A percentile compares a stretch with the other conserved stretches of the same genome.
These are phyloP conservation scores for Mucor plumbeus DNA, from an alignment of 371 early-diverging fungal species.

Conservation along the genomic window DNA sequence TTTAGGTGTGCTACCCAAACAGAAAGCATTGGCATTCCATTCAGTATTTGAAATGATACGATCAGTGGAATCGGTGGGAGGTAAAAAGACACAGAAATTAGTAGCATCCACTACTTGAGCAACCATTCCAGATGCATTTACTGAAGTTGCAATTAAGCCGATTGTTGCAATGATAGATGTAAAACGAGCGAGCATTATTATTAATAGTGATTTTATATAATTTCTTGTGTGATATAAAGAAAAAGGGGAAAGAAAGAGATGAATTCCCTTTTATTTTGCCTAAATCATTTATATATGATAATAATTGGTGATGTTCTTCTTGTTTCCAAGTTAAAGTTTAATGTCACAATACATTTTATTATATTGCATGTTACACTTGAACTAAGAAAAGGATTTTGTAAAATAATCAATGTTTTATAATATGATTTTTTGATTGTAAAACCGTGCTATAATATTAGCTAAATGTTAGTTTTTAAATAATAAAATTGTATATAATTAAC, in stretches of 20 bases:
- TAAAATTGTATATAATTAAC: neutral
- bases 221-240: neutral
- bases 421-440: neutral
- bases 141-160: constrained; percentile 10
- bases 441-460: no score
- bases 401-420: neutral
- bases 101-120: constrained; percentile 47
- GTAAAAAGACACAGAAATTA: constrained; percentile 61
- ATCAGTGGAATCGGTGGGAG: constrained; percentile 45
- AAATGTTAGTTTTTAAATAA: no score
- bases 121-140: constrained; percentile 31
- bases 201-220: neutral
- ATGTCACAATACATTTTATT: neutral
- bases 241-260: neutral
- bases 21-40: constrained; percentile 52
- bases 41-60: constrained; percentile 56
- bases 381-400: neutral
- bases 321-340: neutral
- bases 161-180: constrained; percentile 10
- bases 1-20: constrained; percentile 47
- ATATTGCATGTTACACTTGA: neutral
- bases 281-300: no score
- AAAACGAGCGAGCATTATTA: constrained; percentile 1
- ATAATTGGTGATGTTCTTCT: neutral
- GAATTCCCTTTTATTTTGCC: neutral